Conservation (phyloP, 768 basidiomycete genomes). For the Boletus rubropictus region DNA sequence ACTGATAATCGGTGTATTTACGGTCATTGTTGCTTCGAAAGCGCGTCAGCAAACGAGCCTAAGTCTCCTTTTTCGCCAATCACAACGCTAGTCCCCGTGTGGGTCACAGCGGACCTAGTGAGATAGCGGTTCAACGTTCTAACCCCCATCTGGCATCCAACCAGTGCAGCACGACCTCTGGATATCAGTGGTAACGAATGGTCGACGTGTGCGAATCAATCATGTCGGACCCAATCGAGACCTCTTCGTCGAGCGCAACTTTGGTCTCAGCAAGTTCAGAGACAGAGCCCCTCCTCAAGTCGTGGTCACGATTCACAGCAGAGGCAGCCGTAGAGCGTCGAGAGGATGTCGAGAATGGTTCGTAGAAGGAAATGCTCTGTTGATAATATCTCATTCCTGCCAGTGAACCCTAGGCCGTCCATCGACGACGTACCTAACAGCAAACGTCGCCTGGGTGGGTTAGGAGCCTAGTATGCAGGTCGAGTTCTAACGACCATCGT, state of each 20-base stretch:
- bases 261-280: constrained; percentile 7
- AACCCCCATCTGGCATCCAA: no score
- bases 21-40: no score
- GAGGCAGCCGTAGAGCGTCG: neutral
- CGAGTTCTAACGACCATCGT: neutral
- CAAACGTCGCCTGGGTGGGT: constrained; percentile 48
- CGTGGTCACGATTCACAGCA: neutral
- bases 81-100: no score
- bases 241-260: neutral
- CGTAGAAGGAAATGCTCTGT: neutral
- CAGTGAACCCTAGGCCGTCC: constrained; percentile 5
- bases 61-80: no score
- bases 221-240: constrained; percentile 1
- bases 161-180: no score
- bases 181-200: no score
- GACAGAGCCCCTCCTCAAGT: constrained; percentile 20
- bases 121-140: no score
- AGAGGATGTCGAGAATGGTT: constrained; percentile 12
- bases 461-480: neutral
- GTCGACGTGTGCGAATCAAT: neutral
- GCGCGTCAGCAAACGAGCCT: no score
- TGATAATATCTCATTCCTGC: neutral
- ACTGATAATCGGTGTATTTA: no score
- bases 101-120: no score
- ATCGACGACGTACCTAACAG: constrained; percentile 44